Evolutionary conservation across 345 rosid species (phyloP), one percentile per base, ranked within the genome.

Genomic region (Microthlaspi erraticum): DNA sequence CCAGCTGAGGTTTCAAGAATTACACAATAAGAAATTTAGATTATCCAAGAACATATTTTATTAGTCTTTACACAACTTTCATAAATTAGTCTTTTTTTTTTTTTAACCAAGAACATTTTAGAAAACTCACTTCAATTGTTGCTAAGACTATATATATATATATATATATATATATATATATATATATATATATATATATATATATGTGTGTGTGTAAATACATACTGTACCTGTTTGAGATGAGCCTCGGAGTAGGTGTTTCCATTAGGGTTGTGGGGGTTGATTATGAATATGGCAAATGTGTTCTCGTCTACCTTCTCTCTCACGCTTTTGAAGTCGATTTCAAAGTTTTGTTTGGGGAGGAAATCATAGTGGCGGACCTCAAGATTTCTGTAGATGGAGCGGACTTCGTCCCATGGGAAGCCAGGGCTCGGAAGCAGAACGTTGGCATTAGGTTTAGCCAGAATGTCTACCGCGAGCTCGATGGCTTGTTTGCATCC

Each of bases 401-500:
- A 58, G 1, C 68, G 33, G 23, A 75, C 78, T 37, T 77, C 64
- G 12, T 83, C 87, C 60, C 53, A 70, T 2, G 88, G 84, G 66
- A 37, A 86, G 39, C 73, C 73, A 0, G 78, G 78, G 5, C 32
- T 58, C 2, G 78, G 73, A 39, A 74, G 61, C 61, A 88, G 52
- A 50, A 84, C 68, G 58, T 84, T 85, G 52, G 83, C 86, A 12
- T 81, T 77, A 0, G 87, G 87, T 51, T 77, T 74, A 5, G 87
- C 76, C 5, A 87, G 51, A 29, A 60, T 86, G 1, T 69, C 44
- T 2, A 85, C 7, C 13, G 72, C 38, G 5, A 87, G 58, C 68
- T 82, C 84, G 13, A 83, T 82, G 7, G 85, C 88, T 67, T 81
- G 87, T 18, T 45, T 60, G 49, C 90, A 79, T 60, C 88, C 93